A percentile compares a stretch with the other conserved stretches of the same genome.
Evolutionary conservation across 2,329 filamentous ascomycete species (phyloP).

Genomic region (Neocucurbitaria cava): DNA sequence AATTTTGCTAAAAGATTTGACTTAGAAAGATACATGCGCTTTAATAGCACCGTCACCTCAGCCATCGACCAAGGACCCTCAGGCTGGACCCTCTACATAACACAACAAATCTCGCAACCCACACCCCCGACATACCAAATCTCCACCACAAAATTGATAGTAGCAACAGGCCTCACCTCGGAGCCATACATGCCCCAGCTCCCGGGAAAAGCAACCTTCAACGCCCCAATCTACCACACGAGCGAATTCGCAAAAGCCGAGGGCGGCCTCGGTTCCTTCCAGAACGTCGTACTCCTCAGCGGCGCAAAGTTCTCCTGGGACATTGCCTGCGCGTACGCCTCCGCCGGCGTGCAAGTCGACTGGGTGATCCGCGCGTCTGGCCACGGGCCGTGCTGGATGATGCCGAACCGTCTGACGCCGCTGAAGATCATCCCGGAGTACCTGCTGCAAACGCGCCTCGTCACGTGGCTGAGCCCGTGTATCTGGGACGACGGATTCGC

Average conservation of each 20-base stretch:
- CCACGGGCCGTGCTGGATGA: slow-evolving; percentile 66
- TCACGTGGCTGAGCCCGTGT: slow-evolving; percentile 78
- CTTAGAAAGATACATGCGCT: slow-evolving; percentile 57
- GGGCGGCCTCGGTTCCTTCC: slow-evolving; percentile 45
- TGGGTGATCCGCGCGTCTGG: slow-evolving; percentile 64
- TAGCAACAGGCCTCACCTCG: slow-evolving; percentile 70
- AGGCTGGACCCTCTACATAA: slow-evolving; percentile 27
- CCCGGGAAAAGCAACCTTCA: slow-evolving; percentile 59
- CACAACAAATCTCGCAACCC: too few species aligned
- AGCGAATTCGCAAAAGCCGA: slow-evolving; percentile 59
- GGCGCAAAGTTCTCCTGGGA: slow-evolving; percentile 71
- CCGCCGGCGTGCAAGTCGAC: slow-evolving; percentile 60
- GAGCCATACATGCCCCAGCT: slow-evolving; percentile 63
- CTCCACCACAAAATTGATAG: slow-evolving; percentile 59
- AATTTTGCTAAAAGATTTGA: slow-evolving; percentile 52
- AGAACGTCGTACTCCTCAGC: slow-evolving; percentile 60
- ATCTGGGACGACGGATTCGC: slow-evolving; percentile 74
- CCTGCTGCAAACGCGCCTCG: slow-evolving; percentile 67
- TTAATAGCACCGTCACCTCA: slow-evolving; percentile 59
- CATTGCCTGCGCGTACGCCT: slow-evolving; percentile 63
- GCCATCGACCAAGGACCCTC: slow-evolving; percentile 49
- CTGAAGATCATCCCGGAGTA: slow-evolving; percentile 71
- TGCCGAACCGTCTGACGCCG: slow-evolving; percentile 68
- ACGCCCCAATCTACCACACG: slow-evolving; percentile 63
- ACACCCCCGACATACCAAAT: slow-evolving; percentile 13